Base-by-base conservation (phyloP, 2,329 filamentous ascomycete genomes). In the Pezicula rhizophila region DNA sequence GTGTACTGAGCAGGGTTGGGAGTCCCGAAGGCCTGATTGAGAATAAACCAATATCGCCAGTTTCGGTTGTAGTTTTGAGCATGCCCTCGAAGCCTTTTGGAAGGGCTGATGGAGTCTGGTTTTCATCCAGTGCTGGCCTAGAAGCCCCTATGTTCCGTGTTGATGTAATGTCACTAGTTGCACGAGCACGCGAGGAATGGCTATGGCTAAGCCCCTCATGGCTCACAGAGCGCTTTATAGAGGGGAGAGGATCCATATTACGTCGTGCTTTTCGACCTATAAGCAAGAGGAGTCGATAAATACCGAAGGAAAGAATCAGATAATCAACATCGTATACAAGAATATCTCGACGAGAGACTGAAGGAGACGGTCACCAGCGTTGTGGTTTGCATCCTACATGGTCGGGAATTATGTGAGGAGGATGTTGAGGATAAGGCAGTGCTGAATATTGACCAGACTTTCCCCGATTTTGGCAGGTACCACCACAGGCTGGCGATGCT, bases 51-150 rank as follows among this genome's bases (percentile, higher is more conserved):
- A 82, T 80, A 55, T 84, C 79, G n/a, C 80, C 80, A 8, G 79
- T 82, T 59, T 84, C 81, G 1, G 80, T 84, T 1, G 78, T 82
- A 3, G 76, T 84, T 66, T 78, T 84, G 50, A 84, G 68, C 80
- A 84, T 83, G 61, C 78, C 76, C 56, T 81, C 75, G n/a, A 83
- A 66, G 2, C 76, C 76, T 5, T 74, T 77, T 0, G 78, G 76
- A 1, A 62, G 33, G 70, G 76, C 41, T 66, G 68, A 12, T 75
- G 67, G 45, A 75, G 64, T 25, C 62, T 60, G 26, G 66, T 55
- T 57, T 42, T 61, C 57, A 26, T 51, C 46, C 5, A 26, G 8
- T 60, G 48, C 72, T 72, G 48, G 74, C 69, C 44, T 70, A 69
- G 50, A 74, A 65, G 55, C 66, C 69, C 49, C 69, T 55, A 55